Percentiles rank a stretch among this genome's conserved stretches.
Conservation (phyloP, 2,329 filamentous ascomycete species). For the Exophiala lecanii-corni region DNA sequence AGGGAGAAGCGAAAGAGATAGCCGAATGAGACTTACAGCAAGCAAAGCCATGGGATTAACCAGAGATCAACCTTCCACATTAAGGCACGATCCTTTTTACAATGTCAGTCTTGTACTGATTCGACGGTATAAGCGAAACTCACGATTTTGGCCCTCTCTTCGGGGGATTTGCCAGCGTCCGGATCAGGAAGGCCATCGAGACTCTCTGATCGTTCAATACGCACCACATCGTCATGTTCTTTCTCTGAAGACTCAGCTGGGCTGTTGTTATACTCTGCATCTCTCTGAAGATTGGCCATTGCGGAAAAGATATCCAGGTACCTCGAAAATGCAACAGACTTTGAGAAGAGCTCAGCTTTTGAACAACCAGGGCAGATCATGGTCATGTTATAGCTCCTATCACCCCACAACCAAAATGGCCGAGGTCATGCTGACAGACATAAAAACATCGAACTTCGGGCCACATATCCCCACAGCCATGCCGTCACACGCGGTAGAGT, state of each 20-base stretch:
- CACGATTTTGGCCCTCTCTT: constrained; percentile 59
- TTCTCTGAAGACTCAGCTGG: background rate
- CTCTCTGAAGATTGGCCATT: background rate
- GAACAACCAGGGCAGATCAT: background rate
- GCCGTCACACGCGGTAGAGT: too few species aligned
- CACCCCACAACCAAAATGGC: background rate
- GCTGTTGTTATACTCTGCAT: background rate
- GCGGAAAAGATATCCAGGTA: too few species aligned
- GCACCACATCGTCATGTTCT: background rate
- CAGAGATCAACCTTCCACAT: constrained; percentile 30
- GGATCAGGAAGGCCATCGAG: constrained; percentile 42
- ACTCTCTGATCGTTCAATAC: constrained; percentile 12
- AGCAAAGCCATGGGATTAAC: constrained; percentile 22
- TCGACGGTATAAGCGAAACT: background rate
- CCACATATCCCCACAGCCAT: too few species aligned
- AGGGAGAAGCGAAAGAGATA: too few species aligned
- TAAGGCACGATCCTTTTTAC: constrained; percentile 36
- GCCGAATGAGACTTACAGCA: constrained; percentile 10
- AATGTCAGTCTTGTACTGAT: background rate
- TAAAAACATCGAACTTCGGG: too few species aligned
- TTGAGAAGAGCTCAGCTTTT: too few species aligned
- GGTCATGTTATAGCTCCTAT: background rate
- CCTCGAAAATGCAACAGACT: too few species aligned
- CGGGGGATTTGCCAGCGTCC: constrained; percentile 60
- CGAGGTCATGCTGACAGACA: background rate